Evolutionary conservation across 371 early-diverging fungal species (phyloP).

Genomic region (Coemansia sp.): DNA sequence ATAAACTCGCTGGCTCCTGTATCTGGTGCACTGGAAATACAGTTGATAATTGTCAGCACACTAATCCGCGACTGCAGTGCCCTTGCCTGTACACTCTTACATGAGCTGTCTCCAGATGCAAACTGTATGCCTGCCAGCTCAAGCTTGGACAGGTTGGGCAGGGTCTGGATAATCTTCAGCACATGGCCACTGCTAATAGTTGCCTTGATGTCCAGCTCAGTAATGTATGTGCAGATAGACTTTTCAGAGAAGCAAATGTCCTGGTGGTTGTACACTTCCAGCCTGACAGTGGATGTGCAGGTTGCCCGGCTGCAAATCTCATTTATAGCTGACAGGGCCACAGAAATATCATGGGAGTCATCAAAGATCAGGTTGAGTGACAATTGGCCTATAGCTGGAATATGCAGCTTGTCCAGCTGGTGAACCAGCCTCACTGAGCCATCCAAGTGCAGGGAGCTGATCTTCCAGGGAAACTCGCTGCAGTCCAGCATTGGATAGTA

Average conservation of each 20-base stretch:
- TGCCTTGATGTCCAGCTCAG: not conserved
- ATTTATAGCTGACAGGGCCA: not conserved
- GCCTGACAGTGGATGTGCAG: not conserved
- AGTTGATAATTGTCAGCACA: not conserved
- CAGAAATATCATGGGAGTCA: not conserved
- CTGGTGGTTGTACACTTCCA: slow-evolving; percentile 1
- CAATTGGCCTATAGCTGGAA: not conserved
- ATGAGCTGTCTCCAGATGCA: not conserved
- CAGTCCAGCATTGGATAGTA: not conserved
- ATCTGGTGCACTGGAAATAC: not conserved
- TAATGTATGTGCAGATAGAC: not conserved
- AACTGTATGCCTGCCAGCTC: slow-evolving; percentile 5
- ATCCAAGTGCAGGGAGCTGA: not conserved
- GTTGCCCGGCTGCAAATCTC: not conserved
- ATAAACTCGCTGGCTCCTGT: not conserved
- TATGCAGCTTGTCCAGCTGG: not conserved
- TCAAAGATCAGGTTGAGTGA: slow-evolving; percentile 2
- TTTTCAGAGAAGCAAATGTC: not conserved
- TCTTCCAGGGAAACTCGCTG: slow-evolving; percentile 1
- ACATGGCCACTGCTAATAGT: not conserved
- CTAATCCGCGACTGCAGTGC: not conserved
- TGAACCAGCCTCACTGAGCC: not conserved
- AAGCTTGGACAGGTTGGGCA: not conserved
- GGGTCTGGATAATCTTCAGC: not conserved
- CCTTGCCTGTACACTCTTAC: too few relatives aligned